These are phyloP conservation scores for Dentipellis sp. DNA, from an alignment of 768 basidiomycete species.

Conservation along the genomic window DNA sequence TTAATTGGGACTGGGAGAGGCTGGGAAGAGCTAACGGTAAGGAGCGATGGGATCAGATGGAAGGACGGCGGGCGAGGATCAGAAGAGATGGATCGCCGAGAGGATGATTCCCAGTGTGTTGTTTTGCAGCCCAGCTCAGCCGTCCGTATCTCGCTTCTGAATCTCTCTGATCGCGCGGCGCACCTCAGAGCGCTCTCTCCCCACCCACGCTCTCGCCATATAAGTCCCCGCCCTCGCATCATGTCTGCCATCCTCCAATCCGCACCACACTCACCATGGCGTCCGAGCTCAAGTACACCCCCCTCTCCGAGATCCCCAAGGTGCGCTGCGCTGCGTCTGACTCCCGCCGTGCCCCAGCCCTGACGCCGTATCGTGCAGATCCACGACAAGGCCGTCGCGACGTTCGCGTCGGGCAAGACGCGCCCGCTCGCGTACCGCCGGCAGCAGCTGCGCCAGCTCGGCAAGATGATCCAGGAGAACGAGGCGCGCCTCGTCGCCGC, in stretches of 20 bases:
- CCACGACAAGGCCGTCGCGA: slow-evolving; percentile 9
- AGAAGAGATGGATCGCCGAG: no score
- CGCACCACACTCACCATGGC: background rate
- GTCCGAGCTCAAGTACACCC: background rate
- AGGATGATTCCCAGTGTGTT: no score
- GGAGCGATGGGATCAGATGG: no score
- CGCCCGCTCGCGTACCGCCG: slow-evolving; percentile 18
- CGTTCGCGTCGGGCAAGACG: slow-evolving; percentile 16
- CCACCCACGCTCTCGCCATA: background rate
- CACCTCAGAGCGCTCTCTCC: no score
- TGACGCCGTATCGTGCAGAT: slow-evolving; percentile 3
- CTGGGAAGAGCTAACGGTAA: no score
- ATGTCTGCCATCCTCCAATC: background rate
- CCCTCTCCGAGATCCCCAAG: slow-evolving; percentile 1
- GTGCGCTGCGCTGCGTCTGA: background rate
- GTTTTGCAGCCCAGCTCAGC: no score
- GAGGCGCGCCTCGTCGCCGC: slow-evolving; percentile 14
- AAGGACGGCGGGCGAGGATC: no score
- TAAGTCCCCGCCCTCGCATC: background rate
- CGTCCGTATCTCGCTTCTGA: no score
- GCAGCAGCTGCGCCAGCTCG: slow-evolving; percentile 18
- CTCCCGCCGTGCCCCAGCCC: background rate
- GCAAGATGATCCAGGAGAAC: slow-evolving; percentile 19
- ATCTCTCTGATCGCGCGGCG: no score
- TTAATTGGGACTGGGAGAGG: no score